Base-by-base conservation (phyloP, 768 basidiomycete genomes). In the Boletus barrowsii region DNA sequence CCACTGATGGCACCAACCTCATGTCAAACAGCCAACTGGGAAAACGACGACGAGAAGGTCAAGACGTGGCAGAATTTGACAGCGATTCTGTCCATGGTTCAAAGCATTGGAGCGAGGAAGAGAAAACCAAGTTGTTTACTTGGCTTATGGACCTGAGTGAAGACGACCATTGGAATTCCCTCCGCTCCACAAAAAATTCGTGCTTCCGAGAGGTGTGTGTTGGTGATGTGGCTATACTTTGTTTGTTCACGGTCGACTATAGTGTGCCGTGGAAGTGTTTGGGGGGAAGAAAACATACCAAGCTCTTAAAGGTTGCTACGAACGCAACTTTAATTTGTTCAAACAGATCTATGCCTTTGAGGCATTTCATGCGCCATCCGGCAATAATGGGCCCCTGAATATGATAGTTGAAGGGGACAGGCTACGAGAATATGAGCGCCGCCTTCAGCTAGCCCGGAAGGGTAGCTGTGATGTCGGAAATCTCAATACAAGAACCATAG, bases 51-150 rank as follows among this genome's bases (percentile, higher is more conserved):
- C 61, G 69, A 41, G 71, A 71, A 6, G 58, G 46, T 2, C 71
- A 72, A 24, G 69, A 70, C 13, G 13, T 54, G 3, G 56, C 47
- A 1, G 69, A 71, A 7, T 71, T 71, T 33, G 69, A 72, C 24
- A 45, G 46, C 11, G 69, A 78, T 49, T 66, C 68, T 10, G 78
- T 72, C 5, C 80, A 82, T 55, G 88, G 88, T 24, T 85, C 88
- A 2, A 90, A 90, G 60, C 88, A 91, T 61, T 91, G 88, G 88
- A 87, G 87, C 0, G 89, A 90, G 66, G 87, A 89, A 10, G 88
- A 91, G 65, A 91, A 90, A 71, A 79, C 86, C 14, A 83, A 80
- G 57, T 74, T 91, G 43, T 91, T 91, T 68, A 80, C 73, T 42
- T 91, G 88, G 88, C 80, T 91, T 44, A 87, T 91, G 83, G 87